Evolutionary conservation across 352 stramenopile genomes (phyloP).

Genomic region (Phytophthora litchii): DNA sequence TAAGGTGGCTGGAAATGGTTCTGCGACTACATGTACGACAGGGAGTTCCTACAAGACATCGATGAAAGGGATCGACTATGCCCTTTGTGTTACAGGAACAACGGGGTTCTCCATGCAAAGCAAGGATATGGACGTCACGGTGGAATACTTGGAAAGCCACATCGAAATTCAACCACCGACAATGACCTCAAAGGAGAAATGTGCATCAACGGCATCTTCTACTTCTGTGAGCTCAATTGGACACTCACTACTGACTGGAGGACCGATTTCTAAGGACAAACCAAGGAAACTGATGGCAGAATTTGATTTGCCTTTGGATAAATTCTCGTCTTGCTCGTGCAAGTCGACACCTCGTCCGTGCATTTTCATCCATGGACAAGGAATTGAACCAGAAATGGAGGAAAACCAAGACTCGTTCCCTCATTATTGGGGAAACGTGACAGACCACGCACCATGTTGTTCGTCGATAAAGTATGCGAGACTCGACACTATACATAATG

Average conservation of each 20-base stretch:
- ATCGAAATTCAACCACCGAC: slow-evolving; percentile 14
- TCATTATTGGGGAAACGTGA: too few species aligned
- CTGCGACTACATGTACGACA: background rate
- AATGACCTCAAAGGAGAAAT: background rate
- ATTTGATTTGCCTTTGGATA: background rate
- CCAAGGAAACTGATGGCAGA: slow-evolving; percentile 1
- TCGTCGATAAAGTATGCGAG: too few species aligned
- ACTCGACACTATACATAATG: too few species aligned
- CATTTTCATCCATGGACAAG: too few species aligned
- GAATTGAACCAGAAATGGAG: too few species aligned
- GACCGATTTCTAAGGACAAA: background rate
- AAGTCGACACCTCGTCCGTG: too few species aligned
- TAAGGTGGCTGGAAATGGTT: background rate
- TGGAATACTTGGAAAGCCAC: slow-evolving; percentile 18
- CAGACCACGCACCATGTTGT: too few species aligned
- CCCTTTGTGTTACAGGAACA: slow-evolving; percentile 2
- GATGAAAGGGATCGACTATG: slow-evolving; percentile 13
- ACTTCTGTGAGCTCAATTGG: slow-evolving; percentile 4
- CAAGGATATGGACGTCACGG: slow-evolving; percentile 17
- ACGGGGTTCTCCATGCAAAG: slow-evolving; percentile 11
- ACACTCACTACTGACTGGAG: slow-evolving; percentile 1
- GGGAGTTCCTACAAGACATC: slow-evolving; percentile 11
- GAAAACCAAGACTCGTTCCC: too few species aligned
- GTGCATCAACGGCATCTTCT: background rate
- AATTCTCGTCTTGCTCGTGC: background rate